A percentile compares a stretch with the other conserved stretches of the same genome.
Conservation (phyloP, 331 rosid genomes). For the Erythrophleum ivorense region DNA sequence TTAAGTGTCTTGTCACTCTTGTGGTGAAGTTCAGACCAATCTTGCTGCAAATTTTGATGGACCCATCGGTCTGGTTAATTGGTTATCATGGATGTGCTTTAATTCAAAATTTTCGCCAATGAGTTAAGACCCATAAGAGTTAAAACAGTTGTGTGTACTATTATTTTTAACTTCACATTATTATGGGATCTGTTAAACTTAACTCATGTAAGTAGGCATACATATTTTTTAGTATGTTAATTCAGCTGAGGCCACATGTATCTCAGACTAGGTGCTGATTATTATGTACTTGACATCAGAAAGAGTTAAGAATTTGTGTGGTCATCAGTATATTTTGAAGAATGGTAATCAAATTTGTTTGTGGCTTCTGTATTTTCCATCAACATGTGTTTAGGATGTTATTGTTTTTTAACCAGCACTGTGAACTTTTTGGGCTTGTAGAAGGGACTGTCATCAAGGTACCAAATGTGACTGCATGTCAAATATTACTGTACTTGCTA, state of each 20-base stretch:
- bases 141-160: background rate
- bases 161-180: background rate
- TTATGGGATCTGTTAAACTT: background rate
- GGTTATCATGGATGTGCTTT: background rate
- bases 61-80: background rate
- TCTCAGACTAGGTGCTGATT: background rate
- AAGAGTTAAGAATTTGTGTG: background rate
- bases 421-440: background rate
- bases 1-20: background rate
- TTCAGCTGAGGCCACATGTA: background rate
- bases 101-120: background rate
- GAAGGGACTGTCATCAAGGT: background rate
- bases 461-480: background rate
- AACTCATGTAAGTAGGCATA: background rate
- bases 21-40: background rate
- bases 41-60: background rate
- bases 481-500: slow-evolving; percentile 1
- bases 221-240: background rate
- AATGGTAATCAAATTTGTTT: slow-evolving; percentile 2
- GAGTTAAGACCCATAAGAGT: background rate
- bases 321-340: background rate
- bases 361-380: background rate
- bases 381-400: background rate
- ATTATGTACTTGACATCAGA: background rate
- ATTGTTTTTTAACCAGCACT: background rate